Evolutionary conservation across 345 rosid species (phyloP), one percentile per base, ranked within the genome.

Genomic region (Kandelia obovata): DNA sequence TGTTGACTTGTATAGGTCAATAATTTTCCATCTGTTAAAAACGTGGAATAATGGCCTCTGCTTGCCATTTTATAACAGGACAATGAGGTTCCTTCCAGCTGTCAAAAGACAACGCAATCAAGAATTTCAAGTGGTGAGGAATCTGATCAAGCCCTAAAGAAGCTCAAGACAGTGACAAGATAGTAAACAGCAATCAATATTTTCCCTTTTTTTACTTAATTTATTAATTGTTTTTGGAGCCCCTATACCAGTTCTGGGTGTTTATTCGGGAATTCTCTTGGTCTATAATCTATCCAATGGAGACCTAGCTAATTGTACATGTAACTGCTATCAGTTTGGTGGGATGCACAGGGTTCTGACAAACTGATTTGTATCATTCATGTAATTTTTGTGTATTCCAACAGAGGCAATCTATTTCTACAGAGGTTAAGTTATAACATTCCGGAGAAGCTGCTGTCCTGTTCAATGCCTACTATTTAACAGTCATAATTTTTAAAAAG

Each of bases 111-210:
- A 25, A 23, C 65, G 0, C 75, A 78, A 55, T 59, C 79, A 25
- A 77, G 85, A 78, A 70, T 60, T 17, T 64, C 78, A 64, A 21
- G 60, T 0, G 65, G 70, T n/a, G 85, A 80, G 63, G 83, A 71
- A 60, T 53, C 85, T 1, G 73, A 76, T 64, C 83, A 77, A 56
- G 78, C 81, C 62, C 34, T 32, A 58, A 89, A 89, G 85, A 89
- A 84, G 80, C 83, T 74, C 21, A 89, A 78, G 82, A 77, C 75
- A 30, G 71, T 80, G 58, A 83, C 73, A 72, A 66, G 75, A 53
- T 75, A 79, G 74, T 25, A 35, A 56, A 28, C 51, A 47, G 28
- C 49, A 39, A 39, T 13, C 35, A 57, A 15, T 23, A 58, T 69
- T 77, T 73, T 55, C 56, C 61, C 43, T 52, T 63, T 70, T 58